Percentiles rank a stretch among this genome's conserved stretches.
Conservation (phyloP, 2,329 filamentous ascomycete genomes). For the Exophiala xenobiotica region DNA sequence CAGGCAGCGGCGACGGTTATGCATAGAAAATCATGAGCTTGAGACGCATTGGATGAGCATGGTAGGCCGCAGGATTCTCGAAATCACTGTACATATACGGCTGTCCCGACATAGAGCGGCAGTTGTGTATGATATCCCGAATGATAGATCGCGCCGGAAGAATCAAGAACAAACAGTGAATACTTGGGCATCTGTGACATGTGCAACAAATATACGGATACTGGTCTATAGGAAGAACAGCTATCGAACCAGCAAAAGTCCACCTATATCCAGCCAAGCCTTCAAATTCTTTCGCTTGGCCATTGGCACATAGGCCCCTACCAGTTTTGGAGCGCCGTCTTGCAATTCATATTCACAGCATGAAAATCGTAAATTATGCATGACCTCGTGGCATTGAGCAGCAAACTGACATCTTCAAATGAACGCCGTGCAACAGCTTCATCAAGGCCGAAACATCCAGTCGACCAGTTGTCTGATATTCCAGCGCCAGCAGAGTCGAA, state of each 20-base stretch:
- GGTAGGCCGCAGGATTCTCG: too few relatives aligned
- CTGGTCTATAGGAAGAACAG: neutral
- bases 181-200: too few relatives aligned
- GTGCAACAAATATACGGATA: neutral
- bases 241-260: too few relatives aligned
- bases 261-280: too few relatives aligned
- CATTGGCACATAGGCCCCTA: neutral
- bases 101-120: too few relatives aligned
- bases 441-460: neutral
- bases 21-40: slow-evolving; percentile 8
- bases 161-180: too few relatives aligned
- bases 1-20: slow-evolving; percentile 10
- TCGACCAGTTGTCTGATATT: too few relatives aligned
- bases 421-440: neutral
- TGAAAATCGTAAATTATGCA: slow-evolving; percentile 1
- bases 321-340: neutral
- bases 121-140: too few relatives aligned
- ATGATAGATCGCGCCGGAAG: too few relatives aligned
- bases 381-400: neutral
- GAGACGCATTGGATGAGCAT: too few relatives aligned
- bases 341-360: neutral
- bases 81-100: too few relatives aligned
- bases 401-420: neutral
- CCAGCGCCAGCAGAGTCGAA: too few relatives aligned
- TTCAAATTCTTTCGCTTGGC: neutral